Base-by-base conservation (phyloP, 176 grass and related monocot genomes). In the Secale cereale region DNA sequence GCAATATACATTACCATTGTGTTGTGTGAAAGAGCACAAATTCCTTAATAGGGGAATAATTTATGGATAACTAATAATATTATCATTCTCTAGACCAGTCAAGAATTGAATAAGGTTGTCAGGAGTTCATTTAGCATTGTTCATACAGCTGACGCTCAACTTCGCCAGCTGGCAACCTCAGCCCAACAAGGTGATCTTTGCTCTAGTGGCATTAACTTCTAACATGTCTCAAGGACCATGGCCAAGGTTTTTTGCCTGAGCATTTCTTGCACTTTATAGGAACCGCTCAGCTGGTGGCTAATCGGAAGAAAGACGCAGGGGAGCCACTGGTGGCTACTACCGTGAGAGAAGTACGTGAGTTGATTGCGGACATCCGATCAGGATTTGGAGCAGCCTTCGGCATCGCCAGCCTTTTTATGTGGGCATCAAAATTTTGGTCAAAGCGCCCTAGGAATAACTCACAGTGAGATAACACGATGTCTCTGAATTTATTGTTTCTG, bases 81-180 rank as follows among this genome's bases (percentile, higher is more conserved):
- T 33, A 8, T 0, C 20, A 43, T 87, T 93, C n/a, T 85, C 14
- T 87, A 31, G 30, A 79, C 40, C 86, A 97, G 94, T 31, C 87
- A 92, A 90, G 88, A 94, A 76, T 48, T 97, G 72, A 90, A 57
- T 48, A 88, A 89, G 68, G 80, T 87, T 39, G 83, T 94, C 15
- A 92, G 36, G 86, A 83, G 67, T 82, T 92, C 91, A 7, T 90
- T 88, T 39, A 82, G 73, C 74, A 74, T 86, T 29, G 25, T 97
- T 79, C 91, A 92, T 77, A 74, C 87, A 32, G 86, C 83, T 22
- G 91, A 94, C 43, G 83, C 89, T 16, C 79, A 91, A 56, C 85
- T 97, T 80, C 72, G 65, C 50, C 40, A 43, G 40, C 40, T 43
- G 40, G 40, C 40, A 43, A 43, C 40, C 40, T 43, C 40, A 43